These are phyloP conservation scores for Leonotis leonurus DNA, from an alignment of 257 asterid species.

Conservation along the genomic window DNA sequence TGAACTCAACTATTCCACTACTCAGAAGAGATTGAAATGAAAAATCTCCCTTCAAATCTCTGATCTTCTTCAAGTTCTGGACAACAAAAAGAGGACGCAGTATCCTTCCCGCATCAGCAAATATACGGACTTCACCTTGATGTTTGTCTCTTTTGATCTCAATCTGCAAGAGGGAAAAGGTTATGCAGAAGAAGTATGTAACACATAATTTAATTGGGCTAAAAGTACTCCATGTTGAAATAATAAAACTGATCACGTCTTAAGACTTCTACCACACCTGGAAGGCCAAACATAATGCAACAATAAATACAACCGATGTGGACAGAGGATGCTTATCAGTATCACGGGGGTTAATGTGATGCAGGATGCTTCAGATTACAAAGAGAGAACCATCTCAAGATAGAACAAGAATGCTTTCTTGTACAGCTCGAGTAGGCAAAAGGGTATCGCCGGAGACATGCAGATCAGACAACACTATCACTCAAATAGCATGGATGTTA, in stretches of 20 bases:
- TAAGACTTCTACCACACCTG: neutral
- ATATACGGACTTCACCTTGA: slow-evolving; percentile 69
- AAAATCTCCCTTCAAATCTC: slow-evolving; percentile 47
- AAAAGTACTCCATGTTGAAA: too few relatives aligned
- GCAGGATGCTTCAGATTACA: neutral
- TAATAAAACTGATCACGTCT: neutral
- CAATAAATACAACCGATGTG: too few relatives aligned
- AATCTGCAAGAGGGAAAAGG: slow-evolving; percentile 36
- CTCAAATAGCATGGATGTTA: neutral
- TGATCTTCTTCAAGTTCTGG: slow-evolving; percentile 50
- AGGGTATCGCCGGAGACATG: neutral
- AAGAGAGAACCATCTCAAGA: neutral
- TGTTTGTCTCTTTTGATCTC: slow-evolving; percentile 74
- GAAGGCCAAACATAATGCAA: neutral
- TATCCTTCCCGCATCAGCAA: slow-evolving; percentile 89
- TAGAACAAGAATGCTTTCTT: neutral
- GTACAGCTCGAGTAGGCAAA: neutral
- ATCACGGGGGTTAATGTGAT: neutral
- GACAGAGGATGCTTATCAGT: too few relatives aligned
- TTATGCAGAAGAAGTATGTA: neutral
- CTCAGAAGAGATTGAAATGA: slow-evolving; percentile 58
- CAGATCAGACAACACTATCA: neutral
- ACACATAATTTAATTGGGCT: too few relatives aligned
- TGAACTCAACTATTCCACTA: slow-evolving; percentile 64
- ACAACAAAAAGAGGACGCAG: slow-evolving; percentile 88